phyloP scores from a whole-genome alignment of 495 filamentous ascomycete species.

The Daldinia caldariorum region DNA sequence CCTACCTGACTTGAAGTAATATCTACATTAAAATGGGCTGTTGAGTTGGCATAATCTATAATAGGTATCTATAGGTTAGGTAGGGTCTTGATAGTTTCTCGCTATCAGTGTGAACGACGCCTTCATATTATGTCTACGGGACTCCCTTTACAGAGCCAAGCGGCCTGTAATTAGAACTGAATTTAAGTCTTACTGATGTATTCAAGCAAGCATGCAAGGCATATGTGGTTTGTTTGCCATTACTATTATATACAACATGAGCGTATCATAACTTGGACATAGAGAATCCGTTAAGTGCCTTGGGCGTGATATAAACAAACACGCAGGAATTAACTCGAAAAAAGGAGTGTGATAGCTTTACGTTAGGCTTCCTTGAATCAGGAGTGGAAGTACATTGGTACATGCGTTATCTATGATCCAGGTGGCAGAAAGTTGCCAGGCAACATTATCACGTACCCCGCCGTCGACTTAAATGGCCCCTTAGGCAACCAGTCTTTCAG shows the following conservation, averaged over 20 bases:
- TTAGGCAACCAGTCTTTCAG: not conserved
- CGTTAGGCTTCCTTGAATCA: not conserved
- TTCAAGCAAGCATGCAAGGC: too few species aligned
- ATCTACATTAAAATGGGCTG: too few species aligned
- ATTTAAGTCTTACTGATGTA: not conserved
- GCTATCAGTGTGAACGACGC: too few species aligned
- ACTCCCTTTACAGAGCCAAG: not conserved
- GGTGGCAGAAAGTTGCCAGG: not conserved
- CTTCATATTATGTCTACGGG: too few species aligned
- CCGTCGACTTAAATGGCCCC: conserved; percentile 2
- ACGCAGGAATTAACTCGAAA: not conserved
- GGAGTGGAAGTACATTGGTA: not conserved
- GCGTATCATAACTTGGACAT: not conserved
- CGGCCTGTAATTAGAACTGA: not conserved
- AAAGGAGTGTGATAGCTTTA: not conserved
- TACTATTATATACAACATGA: not conserved
- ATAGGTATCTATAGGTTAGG: too few species aligned
- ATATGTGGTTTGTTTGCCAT: not conserved
- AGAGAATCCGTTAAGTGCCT: not conserved
- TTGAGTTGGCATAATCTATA: too few species aligned
- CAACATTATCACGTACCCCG: not conserved
- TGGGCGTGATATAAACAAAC: not conserved
- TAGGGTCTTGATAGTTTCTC: too few species aligned
- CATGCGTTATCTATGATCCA: too few species aligned
- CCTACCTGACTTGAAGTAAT: too few species aligned